phyloP scores from a whole-genome alignment of 129 eudicot species.

The Escallonia rubra region DNA sequence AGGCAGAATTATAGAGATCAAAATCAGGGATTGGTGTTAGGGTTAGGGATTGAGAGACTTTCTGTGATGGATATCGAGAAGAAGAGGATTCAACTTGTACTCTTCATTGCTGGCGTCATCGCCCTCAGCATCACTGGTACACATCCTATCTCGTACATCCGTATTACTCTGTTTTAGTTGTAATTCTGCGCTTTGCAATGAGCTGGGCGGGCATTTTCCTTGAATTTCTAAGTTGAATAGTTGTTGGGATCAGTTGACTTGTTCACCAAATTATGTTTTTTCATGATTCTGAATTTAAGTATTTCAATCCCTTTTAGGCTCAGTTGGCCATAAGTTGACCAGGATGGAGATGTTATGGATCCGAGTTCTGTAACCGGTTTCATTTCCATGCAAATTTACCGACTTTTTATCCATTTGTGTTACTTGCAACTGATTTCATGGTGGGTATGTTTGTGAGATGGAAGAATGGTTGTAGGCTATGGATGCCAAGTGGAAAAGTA shows the following conservation, averaged over 20 bases:
- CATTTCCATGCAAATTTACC: no score
- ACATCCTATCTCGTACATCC: neutral
- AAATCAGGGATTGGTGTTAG: neutral
- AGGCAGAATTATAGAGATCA: no score
- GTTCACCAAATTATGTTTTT: neutral
- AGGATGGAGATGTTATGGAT: no score
- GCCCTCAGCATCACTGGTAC: conserved; percentile 64
- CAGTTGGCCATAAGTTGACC: neutral
- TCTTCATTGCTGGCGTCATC: conserved; percentile 39
- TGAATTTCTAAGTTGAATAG: neutral
- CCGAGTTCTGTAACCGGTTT: no score
- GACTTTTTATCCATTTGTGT: no score
- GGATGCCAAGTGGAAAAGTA: no score
- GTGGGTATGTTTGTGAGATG: no score
- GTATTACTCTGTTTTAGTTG: neutral
- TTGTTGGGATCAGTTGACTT: neutral
- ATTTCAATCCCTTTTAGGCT: neutral
- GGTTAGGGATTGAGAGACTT: neutral
- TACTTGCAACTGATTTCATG: no score
- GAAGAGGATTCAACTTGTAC: conserved; percentile 44
- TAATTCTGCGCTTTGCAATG: neutral
- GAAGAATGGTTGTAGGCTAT: no score
- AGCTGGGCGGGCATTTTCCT: no score
- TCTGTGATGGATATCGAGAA: conserved; percentile 36
- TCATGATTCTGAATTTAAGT: neutral